Evolutionary conservation across 768 basidiomycete species (phyloP).

Genomic region (Boletus huronensis): DNA sequence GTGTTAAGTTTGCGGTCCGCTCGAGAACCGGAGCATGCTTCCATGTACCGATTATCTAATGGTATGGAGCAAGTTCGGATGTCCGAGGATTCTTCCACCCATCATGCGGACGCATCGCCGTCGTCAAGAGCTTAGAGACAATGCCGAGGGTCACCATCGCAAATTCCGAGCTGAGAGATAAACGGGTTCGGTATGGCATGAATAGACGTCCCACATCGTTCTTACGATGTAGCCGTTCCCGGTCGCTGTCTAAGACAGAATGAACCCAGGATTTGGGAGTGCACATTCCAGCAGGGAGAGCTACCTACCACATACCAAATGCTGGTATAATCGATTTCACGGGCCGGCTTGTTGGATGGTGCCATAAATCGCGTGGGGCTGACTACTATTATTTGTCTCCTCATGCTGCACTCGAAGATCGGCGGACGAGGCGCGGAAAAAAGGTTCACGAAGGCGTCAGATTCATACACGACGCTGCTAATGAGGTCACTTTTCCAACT

Average conservation of each 20-base stretch:
- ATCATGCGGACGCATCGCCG: not conserved
- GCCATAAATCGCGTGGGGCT: not conserved
- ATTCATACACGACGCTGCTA: not conserved
- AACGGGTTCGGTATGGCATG: not conserved
- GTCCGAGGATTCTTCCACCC: not conserved
- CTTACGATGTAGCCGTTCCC: not conserved
- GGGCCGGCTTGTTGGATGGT: not conserved
- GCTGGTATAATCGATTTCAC: not conserved
- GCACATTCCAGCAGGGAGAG: not conserved
- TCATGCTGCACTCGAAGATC: not conserved
- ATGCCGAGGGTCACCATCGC: not conserved
- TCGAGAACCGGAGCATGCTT: not conserved
- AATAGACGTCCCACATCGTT: not conserved
- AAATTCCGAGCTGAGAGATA: not conserved
- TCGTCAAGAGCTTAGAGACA: not conserved
- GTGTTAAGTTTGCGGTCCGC: not conserved
- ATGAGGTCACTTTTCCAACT: not conserved
- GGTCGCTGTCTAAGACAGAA: not conserved
- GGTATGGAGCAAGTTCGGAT: not conserved
- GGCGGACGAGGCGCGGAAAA: not conserved
- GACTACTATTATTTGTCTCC: not conserved
- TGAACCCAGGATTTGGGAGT: not conserved
- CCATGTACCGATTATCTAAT: not conserved
- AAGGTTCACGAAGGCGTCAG: not conserved
- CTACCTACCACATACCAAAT: not conserved